These are phyloP conservation scores for Cardiospermum halicacabum DNA, from an alignment of 345 rosid species.

Conservation along the genomic window DNA sequence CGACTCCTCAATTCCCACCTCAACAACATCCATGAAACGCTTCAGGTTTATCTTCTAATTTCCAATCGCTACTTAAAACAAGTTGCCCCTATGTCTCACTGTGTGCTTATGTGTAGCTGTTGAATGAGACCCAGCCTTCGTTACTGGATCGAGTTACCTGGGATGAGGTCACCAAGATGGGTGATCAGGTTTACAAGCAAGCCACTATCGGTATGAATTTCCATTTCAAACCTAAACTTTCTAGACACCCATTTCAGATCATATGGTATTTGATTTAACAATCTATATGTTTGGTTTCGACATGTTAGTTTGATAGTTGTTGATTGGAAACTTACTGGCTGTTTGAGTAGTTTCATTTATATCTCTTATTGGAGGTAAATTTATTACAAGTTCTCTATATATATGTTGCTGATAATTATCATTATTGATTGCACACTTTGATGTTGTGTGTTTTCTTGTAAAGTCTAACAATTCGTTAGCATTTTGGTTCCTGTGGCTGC, in stretches of 20 bases:
- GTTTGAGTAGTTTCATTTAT: too few relatives aligned
- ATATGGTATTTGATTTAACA: not conserved
- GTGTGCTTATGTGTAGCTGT: slow-evolving; percentile 25
- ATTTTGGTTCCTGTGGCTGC: not conserved
- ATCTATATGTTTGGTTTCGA: not conserved
- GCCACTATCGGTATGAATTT: slow-evolving; percentile 64
- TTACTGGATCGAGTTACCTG: slow-evolving; percentile 52
- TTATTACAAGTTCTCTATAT: too few relatives aligned
- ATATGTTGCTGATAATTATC: not conserved
- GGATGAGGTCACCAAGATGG: slow-evolving; percentile 73
- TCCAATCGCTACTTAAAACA: too few relatives aligned
- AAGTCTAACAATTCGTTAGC: not conserved
- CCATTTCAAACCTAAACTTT: not conserved
- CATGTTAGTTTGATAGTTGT: not conserved
- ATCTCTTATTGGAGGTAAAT: too few relatives aligned
- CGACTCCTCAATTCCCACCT: slow-evolving; percentile 45
- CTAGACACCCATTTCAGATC: not conserved
- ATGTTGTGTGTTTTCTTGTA: not conserved
- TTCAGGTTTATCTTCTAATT: slow-evolving; percentile 51
- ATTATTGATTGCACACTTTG: not conserved
- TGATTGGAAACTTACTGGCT: too few relatives aligned
- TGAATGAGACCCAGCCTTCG: slow-evolving; percentile 48
- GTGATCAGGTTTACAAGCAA: slow-evolving; percentile 75
- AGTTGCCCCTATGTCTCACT: too few relatives aligned
- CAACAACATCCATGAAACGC: slow-evolving; percentile 65